Percentiles rank a stretch among this genome's conserved stretches.
These are phyloP conservation scores for Asclepias syriaca DNA, from an alignment of 257 asterid genomes.

Conservation along the genomic window DNA sequence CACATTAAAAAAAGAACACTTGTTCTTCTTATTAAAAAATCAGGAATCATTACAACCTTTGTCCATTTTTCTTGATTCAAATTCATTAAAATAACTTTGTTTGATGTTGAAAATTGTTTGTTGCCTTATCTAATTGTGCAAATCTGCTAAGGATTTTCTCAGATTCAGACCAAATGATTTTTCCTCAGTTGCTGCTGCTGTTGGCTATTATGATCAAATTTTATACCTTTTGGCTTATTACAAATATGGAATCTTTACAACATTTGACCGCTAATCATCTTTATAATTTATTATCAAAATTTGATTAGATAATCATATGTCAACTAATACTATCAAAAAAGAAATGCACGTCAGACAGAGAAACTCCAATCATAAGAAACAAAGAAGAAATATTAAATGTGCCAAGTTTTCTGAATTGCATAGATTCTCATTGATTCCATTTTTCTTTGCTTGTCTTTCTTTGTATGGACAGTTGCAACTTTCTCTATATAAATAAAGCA, in stretches of 20 bases:
- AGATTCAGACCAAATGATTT: neutral
- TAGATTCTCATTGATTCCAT: slow-evolving; percentile 27
- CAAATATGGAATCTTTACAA: no score
- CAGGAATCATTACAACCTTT: neutral
- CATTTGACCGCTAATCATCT: no score
- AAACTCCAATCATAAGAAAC: slow-evolving; percentile 24
- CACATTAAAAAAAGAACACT: neutral
- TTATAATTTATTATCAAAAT: no score
- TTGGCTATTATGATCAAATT: neutral
- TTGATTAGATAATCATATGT: neutral
- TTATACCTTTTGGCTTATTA: no score
- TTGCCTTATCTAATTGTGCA: neutral
- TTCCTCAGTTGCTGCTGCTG: no score
- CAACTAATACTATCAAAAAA: slow-evolving; percentile 13
- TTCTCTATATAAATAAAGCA: slow-evolving; percentile 15
- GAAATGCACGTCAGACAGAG: neutral
- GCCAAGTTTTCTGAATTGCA: slow-evolving; percentile 4
- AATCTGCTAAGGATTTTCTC: neutral
- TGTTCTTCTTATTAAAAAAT: neutral
- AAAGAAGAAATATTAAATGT: slow-evolving; percentile 13
- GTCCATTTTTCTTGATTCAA: neutral
- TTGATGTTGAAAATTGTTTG: no score
- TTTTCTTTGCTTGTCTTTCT: slow-evolving; percentile 16
- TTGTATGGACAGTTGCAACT: neutral
- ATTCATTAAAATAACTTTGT: neutral